Base-by-base conservation (phyloP, 1,284 basidiomycete species). In the Caloboletus inedulis region DNA sequence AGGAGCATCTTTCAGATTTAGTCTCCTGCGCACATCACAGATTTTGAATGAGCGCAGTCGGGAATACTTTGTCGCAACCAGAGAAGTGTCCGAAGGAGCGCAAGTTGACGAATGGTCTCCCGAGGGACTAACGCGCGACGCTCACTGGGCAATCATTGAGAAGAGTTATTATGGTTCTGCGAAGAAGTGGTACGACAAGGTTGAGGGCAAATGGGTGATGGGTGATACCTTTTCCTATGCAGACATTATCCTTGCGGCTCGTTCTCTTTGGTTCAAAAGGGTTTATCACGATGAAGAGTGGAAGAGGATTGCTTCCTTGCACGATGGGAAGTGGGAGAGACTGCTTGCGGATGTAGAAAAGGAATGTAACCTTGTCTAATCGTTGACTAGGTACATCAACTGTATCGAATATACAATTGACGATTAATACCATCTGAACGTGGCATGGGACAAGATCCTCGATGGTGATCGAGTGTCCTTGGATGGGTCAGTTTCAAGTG, bases 141-240 rank as follows among this genome's bases (percentile, higher is more conserved):
- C 48, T 13, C 53, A 69, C 13, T 67, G 62, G 63, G 31, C 23
- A 12, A 21, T 9, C 21, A 47, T 63, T 0, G 54, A 67, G 42
- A 52, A 52, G 21, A 21, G n/a, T 9, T 54, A 19, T 21, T 57
- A 49, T 41, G 30, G 30, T 21, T 49, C 49, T 1, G 37, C 27
- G 7, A 57, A 65, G 52, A 42, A 1, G 23, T 65, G 60, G 56
- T 57, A 63, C 18, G 58, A 55, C 21, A 49, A 39, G 43, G 43
- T 39, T 1, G 56, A 47, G 19, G 62, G 65, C 3, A 54, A 53
- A 33, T 69, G 57, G 62, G 2, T 70, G 14, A 60, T 68, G 55
- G 65, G 64, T 2, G 51, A 58, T 29, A 56, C 57, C 13, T 69
- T 69, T 49, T 65, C 54, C 3, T 68, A 70, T 44, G 69, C 62